phyloP scores from a whole-genome alignment of 257 asterid species.

The Petunia axillaris region DNA sequence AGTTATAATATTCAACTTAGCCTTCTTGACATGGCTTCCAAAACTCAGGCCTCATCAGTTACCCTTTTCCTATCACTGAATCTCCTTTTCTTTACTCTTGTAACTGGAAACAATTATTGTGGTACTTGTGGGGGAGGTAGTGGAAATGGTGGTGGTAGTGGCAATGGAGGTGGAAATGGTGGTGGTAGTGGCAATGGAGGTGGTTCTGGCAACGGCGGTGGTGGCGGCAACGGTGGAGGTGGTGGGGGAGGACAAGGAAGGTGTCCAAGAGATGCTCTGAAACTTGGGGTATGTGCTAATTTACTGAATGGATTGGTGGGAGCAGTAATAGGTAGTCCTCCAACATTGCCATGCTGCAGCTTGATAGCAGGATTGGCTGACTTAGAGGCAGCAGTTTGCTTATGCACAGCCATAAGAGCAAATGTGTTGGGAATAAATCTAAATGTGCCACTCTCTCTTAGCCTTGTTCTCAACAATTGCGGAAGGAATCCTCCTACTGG shows the following conservation, averaged over 20 bases:
- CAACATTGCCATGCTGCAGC: constrained; percentile 33
- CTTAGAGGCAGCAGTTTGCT: constrained; percentile 25
- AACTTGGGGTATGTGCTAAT: too few relatives aligned
- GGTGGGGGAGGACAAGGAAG: too few relatives aligned
- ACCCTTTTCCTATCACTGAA: neutral
- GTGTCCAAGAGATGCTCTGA: too few relatives aligned
- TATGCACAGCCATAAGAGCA: constrained; percentile 35
- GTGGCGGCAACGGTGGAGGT: too few relatives aligned
- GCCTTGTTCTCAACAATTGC: too few relatives aligned
- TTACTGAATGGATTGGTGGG: too few relatives aligned
- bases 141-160: neutral
- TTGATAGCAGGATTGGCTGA: constrained; percentile 27
- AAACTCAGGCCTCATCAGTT: neutral
- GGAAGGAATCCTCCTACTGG: too few relatives aligned
- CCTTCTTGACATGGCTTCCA: neutral
- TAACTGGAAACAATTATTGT: neutral
- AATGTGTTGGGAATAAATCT: constrained; percentile 32
- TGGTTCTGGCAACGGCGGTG: neutral
- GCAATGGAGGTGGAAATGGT: neutral
- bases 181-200: neutral
- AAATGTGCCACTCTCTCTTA: constrained; percentile 28
- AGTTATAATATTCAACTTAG: neutral
- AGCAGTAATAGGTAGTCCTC: constrained; percentile 27
- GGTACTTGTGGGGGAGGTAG: neutral
- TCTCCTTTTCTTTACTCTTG: neutral